Percentiles rank a stretch among this genome's conserved stretches.
These are phyloP conservation scores for Croton setiger DNA, from an alignment of 441 rosid species.

Conservation along the genomic window DNA sequence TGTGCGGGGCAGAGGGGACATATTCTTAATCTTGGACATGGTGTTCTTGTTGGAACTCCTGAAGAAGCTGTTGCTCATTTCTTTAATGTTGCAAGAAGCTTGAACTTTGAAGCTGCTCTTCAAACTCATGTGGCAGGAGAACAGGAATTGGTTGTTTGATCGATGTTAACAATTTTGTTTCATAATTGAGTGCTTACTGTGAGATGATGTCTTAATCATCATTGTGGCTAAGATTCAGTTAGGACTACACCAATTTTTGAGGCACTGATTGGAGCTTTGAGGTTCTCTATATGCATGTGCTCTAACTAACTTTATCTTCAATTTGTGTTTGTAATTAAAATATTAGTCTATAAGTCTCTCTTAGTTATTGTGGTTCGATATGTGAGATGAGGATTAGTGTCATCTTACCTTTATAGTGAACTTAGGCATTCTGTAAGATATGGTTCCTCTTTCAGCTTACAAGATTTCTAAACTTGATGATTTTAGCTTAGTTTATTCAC, in stretches of 20 bases:
- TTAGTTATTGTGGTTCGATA: conserved; percentile 1
- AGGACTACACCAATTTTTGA: conserved; percentile 18
- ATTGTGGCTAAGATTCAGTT: conserved; percentile 8
- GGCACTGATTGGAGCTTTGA: conserved; percentile 23
- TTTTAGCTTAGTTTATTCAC: not conserved
- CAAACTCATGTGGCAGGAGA: conserved; percentile 44
- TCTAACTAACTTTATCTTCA: conserved; percentile 19
- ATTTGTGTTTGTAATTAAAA: conserved; percentile 18
- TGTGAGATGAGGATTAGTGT: not conserved
- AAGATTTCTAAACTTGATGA: conserved; percentile 5
- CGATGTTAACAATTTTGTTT: conserved; percentile 17
- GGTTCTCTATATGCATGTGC: conserved; percentile 28
- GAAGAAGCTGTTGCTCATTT: conserved; percentile 95
- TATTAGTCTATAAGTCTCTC: conserved; percentile 4
- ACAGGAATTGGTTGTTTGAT: conserved; percentile 55
- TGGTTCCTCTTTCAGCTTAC: not conserved
- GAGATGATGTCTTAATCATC: conserved; percentile 12
- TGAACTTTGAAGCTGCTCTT: conserved; percentile 24
- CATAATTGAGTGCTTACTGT: conserved; percentile 3
- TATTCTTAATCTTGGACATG: conserved; percentile 89
- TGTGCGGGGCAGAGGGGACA: conserved; percentile 84
- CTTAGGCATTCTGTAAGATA: not conserved
- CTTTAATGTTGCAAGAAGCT: conserved; percentile 72
- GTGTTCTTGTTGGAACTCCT: conserved; percentile 94
- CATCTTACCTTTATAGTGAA: not conserved